Percentiles rank a stretch among this genome's conserved stretches.
phyloP scores from a whole-genome alignment of 441 rosid genomes.

The Jatropha multifida region DNA sequence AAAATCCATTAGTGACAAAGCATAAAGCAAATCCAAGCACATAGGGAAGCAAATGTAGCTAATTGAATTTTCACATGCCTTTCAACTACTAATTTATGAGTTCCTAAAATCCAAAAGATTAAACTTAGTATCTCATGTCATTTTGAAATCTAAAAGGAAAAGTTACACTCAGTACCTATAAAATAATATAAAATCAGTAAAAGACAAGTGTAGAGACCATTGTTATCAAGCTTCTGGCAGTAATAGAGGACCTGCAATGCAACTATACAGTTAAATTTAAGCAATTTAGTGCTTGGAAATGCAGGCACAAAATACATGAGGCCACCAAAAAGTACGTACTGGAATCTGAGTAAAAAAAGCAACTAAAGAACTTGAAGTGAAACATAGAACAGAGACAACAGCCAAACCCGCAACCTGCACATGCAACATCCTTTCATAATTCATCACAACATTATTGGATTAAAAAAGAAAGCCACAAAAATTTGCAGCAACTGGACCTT shows the following conservation, averaged over 20 bases:
- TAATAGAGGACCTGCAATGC: slow-evolving; percentile 55
- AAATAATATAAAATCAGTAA: slow-evolving; percentile 54
- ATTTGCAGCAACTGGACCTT: background rate
- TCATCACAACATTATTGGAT: background rate
- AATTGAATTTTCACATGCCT: background rate
- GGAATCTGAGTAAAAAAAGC: slow-evolving; percentile 58
- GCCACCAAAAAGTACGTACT: slow-evolving; percentile 31
- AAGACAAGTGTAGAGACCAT: slow-evolving; percentile 37
- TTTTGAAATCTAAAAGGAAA: slow-evolving; percentile 2
- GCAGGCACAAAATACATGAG: slow-evolving; percentile 7
- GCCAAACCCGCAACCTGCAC: slow-evolving; percentile 71
- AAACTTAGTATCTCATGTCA: background rate
- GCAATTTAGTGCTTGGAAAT: slow-evolving; percentile 7
- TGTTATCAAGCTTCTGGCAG: slow-evolving; percentile 35
- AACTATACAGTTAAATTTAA: slow-evolving; percentile 6
- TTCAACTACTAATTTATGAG: background rate
- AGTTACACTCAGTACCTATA: slow-evolving; percentile 43
- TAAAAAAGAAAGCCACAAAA: background rate
- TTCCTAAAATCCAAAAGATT: background rate
- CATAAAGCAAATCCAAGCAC: background rate
- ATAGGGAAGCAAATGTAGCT: background rate
- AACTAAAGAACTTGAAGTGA: slow-evolving; percentile 53
- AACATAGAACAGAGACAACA: slow-evolving; percentile 54
- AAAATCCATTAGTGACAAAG: background rate
- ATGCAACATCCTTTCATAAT: slow-evolving; percentile 11